Conservation (phyloP, 2,329 filamentous ascomycete species). For the Coniella lustricola region DNA sequence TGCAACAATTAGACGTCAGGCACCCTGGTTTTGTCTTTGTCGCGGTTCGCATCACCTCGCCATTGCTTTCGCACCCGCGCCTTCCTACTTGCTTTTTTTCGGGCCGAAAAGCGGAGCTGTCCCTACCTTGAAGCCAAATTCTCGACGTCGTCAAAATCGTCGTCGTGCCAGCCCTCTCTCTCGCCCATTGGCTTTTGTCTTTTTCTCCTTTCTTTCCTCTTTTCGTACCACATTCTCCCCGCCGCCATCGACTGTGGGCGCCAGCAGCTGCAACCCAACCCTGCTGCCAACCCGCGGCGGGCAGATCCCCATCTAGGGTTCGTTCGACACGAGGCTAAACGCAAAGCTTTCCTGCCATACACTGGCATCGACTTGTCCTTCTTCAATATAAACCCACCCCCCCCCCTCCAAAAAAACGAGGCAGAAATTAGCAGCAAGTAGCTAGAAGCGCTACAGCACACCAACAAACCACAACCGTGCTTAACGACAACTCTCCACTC, state of each 20-base stretch:
- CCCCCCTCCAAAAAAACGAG: neutral
- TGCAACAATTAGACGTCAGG: slow-evolving; percentile 2
- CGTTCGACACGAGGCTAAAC: neutral
- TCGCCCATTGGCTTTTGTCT: neutral
- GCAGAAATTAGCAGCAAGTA: neutral
- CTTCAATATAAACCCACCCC: neutral
- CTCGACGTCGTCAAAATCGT: neutral
- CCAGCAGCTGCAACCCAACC: neutral
- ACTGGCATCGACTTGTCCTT: neutral
- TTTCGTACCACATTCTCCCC: too few species aligned
- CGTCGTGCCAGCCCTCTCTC: neutral
- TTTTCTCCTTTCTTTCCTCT: neutral
- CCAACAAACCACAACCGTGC: neutral
- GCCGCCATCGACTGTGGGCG: neutral
- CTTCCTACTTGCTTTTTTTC: slow-evolving; percentile 1
- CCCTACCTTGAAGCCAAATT: neutral
- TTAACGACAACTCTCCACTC: slow-evolving; percentile 26
- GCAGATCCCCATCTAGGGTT: neutral
- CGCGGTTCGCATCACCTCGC: neutral
- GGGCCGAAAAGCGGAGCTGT: slow-evolving; percentile 3
- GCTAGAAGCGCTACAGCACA: slow-evolving; percentile 1
- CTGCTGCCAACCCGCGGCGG: neutral
- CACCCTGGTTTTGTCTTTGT: neutral
- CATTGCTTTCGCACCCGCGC: neutral
- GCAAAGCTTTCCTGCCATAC: neutral